Evolutionary conservation across 2,329 filamentous ascomycete genomes (phyloP), one percentile per base, ranked within the genome.

Genomic region (Thelonectria blattea): DNA sequence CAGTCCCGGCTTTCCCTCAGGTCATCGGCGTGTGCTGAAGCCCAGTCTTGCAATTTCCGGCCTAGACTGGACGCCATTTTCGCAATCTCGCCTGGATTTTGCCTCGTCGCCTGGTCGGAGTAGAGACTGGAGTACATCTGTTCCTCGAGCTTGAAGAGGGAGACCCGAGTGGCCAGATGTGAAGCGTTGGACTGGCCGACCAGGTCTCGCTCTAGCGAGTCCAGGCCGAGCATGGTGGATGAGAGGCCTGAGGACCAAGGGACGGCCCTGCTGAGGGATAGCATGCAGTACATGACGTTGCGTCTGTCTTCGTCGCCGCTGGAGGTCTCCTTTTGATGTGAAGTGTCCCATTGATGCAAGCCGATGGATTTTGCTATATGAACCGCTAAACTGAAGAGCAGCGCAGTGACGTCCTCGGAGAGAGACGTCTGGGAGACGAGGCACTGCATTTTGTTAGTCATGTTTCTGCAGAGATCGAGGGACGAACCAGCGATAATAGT

Each of bases 291-390:
- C 45, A 61, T 58, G 48, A 32, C 45, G 11, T 61, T 42, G 1
- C 39, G 43, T 14, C 22, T 58, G 20, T 54, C 58, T 39, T 54
- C 48, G 12, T 54, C 54, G 12, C 22, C 34, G n/a, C 30, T 32
- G 1, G 12, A 8, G 8, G 22, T 7, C 8, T 15, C 34, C 30
- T 52, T 41, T 9, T 24, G 8, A 11, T 30, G 43, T 2, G 15
- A 17, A 3, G 43, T 32, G 39, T n/a, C 49, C 54, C 49, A 54
- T n/a, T 61, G 58, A 22, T 45, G 48, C 14, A 61, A 43, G 5
- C 54, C 54, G 5, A 58, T 58, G 2, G 58, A 57, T 43, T 61
- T 61, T 22, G 58, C 58, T 15, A 46, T 34, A 3, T 61, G 58
- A 3, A 58, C 50, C 6, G 58, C 53, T 14, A 58, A 46, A 12